Conservation (phyloP, 2,329 filamentous ascomycete genomes). For the Fusarium sp. region DNA sequence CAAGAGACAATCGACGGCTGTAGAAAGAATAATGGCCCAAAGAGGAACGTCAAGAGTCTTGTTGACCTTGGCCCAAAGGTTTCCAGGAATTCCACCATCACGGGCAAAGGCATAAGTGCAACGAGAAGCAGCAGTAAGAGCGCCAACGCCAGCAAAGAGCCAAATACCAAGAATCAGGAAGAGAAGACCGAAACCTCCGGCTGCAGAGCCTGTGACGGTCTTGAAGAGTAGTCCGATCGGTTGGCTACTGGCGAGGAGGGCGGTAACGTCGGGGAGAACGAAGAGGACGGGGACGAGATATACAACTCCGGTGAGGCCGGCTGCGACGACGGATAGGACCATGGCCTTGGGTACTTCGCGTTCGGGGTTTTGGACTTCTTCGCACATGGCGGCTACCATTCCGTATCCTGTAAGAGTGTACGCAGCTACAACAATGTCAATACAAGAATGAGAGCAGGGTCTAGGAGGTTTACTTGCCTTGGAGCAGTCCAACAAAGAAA, state of each 20-base stretch:
- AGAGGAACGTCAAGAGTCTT: constrained; percentile 75
- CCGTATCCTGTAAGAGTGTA: constrained; percentile 61
- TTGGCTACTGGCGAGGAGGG: constrained; percentile 76
- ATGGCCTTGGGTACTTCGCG: constrained; percentile 75
- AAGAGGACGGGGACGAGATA: constrained; percentile 82
- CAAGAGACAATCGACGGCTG: constrained; percentile 75
- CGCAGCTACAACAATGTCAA: constrained; percentile 45
- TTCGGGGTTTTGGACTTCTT: constrained; percentile 70
- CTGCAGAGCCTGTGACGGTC: constrained; percentile 76
- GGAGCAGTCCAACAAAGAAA: constrained; percentile 66
- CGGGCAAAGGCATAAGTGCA: constrained; percentile 82
- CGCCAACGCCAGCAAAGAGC: constrained; percentile 80
- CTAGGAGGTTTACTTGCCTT: constrained; percentile 48
- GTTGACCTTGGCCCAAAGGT: constrained; percentile 74
- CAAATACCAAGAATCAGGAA: constrained; percentile 81
- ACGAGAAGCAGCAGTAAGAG: constrained; percentile 77
- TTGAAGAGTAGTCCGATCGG: constrained; percentile 82
- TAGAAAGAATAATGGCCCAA: constrained; percentile 75
- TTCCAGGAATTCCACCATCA: constrained; percentile 78
- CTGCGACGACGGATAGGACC: constrained; percentile 73
- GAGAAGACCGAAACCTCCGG: constrained; percentile 78
- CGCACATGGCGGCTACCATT: constrained; percentile 65
- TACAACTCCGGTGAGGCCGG: constrained; percentile 69
- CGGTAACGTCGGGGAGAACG: constrained; percentile 74
- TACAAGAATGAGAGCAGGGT: not conserved